Base-by-base conservation (phyloP, 148 eudicot species). In the Pharnaceum exiguum region DNA sequence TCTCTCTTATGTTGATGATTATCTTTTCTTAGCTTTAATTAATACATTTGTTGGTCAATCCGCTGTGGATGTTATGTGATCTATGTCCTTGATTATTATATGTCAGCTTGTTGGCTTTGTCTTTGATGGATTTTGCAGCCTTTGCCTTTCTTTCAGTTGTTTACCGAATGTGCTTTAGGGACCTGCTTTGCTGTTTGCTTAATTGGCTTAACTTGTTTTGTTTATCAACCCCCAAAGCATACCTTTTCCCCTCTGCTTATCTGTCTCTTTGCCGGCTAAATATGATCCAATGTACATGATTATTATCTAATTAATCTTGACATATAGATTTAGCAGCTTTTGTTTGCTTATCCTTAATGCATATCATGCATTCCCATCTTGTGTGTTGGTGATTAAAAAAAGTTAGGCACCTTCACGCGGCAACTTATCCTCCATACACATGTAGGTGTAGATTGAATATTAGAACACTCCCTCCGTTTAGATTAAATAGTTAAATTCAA, bases 121-220 rank as follows among this genome's bases (percentile, higher is more conserved):
- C n/a, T n/a, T n/a, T 59, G 25, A 25, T 70, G 48, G 54, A 63
- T 63, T 50, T 70, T 63, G 59, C 59, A 70, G 64, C 15, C 28
- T 70, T 57, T 63, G 74, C 57, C 63, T 57, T 70, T 48, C 40
- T 50, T 48, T 47, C 15, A 48, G 10, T 57, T 46, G 46, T 42
- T 67, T 40, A 42, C 43, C 52, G 51, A 46, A 23, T 11, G 1
- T 32, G 22, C 47, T 49, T 49, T 25, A 26, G 25, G n/a, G n/a
- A 12, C 8, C 30, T 39, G 22, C n/a, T 45, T 25, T 15, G 24
- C 43, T 63, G 25, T 35, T 42, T 22, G 68, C 44, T 54, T 19
- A 18, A n/a, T 57, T 31, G 27, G 16, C 15, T 15, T 48, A n/a
- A 30, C 11, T 42, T 51, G 55, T 12, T 52, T 35, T 59, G 60